These are phyloP conservation scores for Paradendryphiella salina DNA, from an alignment of 2,329 filamentous ascomycete species.

Conservation along the genomic window DNA sequence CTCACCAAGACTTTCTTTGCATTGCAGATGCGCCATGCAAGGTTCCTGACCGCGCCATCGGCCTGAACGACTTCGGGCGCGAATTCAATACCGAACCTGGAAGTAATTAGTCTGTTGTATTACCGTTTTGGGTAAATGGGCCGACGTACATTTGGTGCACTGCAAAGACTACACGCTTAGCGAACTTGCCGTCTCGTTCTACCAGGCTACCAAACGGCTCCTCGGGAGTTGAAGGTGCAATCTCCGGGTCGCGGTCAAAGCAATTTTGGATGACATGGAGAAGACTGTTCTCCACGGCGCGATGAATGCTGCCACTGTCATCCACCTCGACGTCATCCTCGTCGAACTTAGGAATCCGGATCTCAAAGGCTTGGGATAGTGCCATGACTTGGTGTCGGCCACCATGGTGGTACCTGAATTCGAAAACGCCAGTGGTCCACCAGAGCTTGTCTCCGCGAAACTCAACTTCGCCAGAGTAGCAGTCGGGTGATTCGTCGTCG, in stretches of 20 bases:
- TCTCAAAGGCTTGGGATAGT: conserved; percentile 90
- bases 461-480: conserved; percentile 77
- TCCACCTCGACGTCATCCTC: conserved; percentile 68
- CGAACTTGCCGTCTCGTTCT: conserved; percentile 85
- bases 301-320: conserved; percentile 63
- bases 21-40: conserved; percentile 93
- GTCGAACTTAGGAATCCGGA: conserved; percentile 79
- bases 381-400: conserved; percentile 92
- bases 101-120: neutral
- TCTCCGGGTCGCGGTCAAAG: conserved; percentile 86
- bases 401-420: conserved; percentile 95
- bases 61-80: conserved; percentile 88
- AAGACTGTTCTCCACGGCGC: conserved; percentile 74
- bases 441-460: conserved; percentile 93
- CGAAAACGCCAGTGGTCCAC: conserved; percentile 96
- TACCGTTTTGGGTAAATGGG: neutral
- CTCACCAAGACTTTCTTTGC: conserved; percentile 91
- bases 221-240: conserved; percentile 77
- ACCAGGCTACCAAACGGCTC: conserved; percentile 85
- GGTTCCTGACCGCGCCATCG: conserved; percentile 84
- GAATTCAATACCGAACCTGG: conserved; percentile 86
- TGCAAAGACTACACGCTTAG: conserved; percentile 87
- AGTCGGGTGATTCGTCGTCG: conserved; percentile 58
- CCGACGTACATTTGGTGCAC: conserved; percentile 82
- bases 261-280: conserved; percentile 88